Percentiles rank a stretch among this genome's conserved stretches.
Conservation (phyloP, 2,329 filamentous ascomycete species). For the Epicoccum sorghinum region DNA sequence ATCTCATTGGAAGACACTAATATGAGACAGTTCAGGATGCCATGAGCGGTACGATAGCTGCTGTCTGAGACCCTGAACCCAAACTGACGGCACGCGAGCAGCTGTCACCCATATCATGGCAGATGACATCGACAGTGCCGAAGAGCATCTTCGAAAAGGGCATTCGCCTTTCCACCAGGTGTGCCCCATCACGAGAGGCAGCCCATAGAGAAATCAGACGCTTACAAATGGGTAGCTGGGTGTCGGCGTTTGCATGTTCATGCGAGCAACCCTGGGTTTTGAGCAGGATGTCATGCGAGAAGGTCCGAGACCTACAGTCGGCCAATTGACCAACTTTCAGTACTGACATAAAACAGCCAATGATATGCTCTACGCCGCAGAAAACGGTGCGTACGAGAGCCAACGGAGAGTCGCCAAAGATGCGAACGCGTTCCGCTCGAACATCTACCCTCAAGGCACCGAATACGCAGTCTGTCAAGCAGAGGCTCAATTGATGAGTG, state of each 20-base stretch:
- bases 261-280: slow-evolving; percentile 85
- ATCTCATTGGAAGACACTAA: neutral
- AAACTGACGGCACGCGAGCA: slow-evolving; percentile 37
- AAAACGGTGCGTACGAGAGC: slow-evolving; percentile 76
- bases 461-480: slow-evolving; percentile 87
- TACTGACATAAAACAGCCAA: slow-evolving; percentile 60
- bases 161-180: slow-evolving; percentile 86
- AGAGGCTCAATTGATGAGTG: slow-evolving; percentile 86
- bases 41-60: slow-evolving; percentile 50
- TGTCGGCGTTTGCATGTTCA: slow-evolving; percentile 79
- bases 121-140: slow-evolving; percentile 86
- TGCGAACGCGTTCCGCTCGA: slow-evolving; percentile 59
- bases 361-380: slow-evolving; percentile 73
- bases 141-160: slow-evolving; percentile 72
- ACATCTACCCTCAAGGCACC: slow-evolving; percentile 80
- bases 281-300: slow-evolving; percentile 91
- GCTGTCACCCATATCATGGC: slow-evolving; percentile 80
- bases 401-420: slow-evolving; percentile 76
- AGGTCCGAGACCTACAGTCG: slow-evolving; percentile 47
- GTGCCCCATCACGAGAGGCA: slow-evolving; percentile 14
- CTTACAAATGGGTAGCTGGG: slow-evolving; percentile 64
- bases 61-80: slow-evolving; percentile 2
- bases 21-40: slow-evolving; percentile 51
- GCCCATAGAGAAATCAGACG: neutral
- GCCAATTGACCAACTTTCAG: neutral